Evolutionary conservation across 768 basidiomycete genomes (phyloP).

Genomic region (Tulasnella sp.): DNA sequence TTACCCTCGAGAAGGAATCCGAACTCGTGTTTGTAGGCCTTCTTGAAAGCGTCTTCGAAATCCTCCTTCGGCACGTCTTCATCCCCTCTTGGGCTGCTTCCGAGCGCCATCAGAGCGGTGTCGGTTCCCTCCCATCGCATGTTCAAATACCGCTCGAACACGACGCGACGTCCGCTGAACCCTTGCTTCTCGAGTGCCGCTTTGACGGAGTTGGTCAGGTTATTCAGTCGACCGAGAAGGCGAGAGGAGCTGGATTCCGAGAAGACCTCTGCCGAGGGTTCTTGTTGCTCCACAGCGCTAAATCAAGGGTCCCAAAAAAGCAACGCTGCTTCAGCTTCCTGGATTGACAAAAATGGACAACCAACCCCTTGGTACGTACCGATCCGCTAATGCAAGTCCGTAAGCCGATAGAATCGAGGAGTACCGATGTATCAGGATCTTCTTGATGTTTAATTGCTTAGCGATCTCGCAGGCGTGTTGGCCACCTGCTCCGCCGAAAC

Average conservation of each 20-base stretch:
- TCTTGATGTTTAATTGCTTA: constrained; percentile 79
- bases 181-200: constrained; percentile 77
- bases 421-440: constrained; percentile 85
- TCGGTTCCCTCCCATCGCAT: constrained; percentile 95
- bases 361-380: constrained; percentile 45
- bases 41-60: constrained; percentile 78
- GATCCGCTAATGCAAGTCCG: constrained; percentile 88
- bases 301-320: neutral
- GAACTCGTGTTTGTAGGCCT: constrained; percentile 82
- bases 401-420: constrained; percentile 94
- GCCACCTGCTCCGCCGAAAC: constrained; percentile 88
- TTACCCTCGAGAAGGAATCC: constrained; percentile 89
- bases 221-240: constrained; percentile 69
- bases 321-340: neutral
- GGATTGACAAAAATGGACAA: constrained; percentile 36
- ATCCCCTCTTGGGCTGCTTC: constrained; percentile 42
- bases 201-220: constrained; percentile 63
- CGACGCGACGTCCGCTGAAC: constrained; percentile 68
- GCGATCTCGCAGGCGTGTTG: constrained; percentile 96
- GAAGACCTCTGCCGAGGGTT: constrained; percentile 84
- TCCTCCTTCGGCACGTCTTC: constrained; percentile 65
- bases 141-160: constrained; percentile 80
- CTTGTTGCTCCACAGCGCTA: constrained; percentile 85
- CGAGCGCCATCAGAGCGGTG: constrained; percentile 87
- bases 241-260: constrained; percentile 57